These are phyloP conservation scores for Talaromyces trachyspermus DNA, from an alignment of 495 filamentous ascomycete genomes.

Conservation along the genomic window DNA sequence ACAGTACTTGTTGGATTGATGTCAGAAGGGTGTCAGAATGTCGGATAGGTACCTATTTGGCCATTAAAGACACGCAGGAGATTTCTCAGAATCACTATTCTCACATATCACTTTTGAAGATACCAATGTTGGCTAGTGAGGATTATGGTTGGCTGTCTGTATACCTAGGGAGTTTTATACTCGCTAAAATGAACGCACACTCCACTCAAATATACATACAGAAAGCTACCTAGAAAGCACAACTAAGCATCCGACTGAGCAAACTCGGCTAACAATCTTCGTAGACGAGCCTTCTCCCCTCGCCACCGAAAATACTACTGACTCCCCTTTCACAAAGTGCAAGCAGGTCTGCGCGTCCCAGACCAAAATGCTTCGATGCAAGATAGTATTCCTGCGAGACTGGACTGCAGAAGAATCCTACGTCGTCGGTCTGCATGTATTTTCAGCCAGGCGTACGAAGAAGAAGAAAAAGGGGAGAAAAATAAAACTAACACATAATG, in stretches of 20 bases:
- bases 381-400: slow-evolving; percentile 76
- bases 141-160: too few relatives aligned
- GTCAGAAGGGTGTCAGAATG: too few relatives aligned
- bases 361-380: slow-evolving; percentile 61
- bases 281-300: slow-evolving; percentile 52
- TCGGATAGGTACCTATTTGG: too few relatives aligned
- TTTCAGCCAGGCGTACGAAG: background rate
- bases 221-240: background rate
- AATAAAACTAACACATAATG: slow-evolving; percentile 48
- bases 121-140: too few relatives aligned
- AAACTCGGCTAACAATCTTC: slow-evolving; percentile 37
- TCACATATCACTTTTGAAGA: too few relatives aligned
- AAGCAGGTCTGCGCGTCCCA: slow-evolving; percentile 48
- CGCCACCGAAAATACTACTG: slow-evolving; percentile 57
- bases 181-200: too few relatives aligned
- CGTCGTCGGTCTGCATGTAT: slow-evolving; percentile 66
- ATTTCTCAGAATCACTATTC: too few relatives aligned
- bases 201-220: too few relatives aligned
- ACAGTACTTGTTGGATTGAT: too few relatives aligned
- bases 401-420: slow-evolving; percentile 72
- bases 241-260: slow-evolving; percentile 6
- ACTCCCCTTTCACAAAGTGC: slow-evolving; percentile 48
- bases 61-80: too few relatives aligned
- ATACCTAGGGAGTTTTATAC: too few relatives aligned
- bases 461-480: slow-evolving; percentile 10